Percentiles rank a stretch among this genome's conserved stretches.
Conservation (phyloP, 306 rosid genomes). For the Malus sieversii region DNA sequence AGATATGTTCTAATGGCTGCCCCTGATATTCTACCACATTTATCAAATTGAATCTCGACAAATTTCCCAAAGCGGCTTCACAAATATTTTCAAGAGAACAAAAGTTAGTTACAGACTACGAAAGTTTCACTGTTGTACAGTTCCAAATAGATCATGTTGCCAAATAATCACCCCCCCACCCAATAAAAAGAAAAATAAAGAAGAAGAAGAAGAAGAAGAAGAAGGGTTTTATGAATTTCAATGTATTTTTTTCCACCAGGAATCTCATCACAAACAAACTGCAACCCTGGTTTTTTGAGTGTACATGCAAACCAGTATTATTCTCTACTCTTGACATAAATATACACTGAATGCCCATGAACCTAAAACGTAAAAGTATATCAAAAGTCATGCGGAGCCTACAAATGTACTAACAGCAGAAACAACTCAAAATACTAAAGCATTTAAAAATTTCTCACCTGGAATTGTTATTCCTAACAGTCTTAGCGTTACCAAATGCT, state of each 20-base stretch:
- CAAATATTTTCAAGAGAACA: conserved; percentile 26
- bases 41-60: conserved; percentile 83
- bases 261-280: background rate
- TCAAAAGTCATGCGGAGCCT: background rate
- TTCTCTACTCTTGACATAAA: background rate
- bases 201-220: too few relatives aligned
- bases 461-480: conserved; percentile 84
- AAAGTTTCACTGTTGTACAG: conserved; percentile 5
- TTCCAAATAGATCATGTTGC: conserved; percentile 11
- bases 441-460: conserved; percentile 44
- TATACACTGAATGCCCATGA: background rate
- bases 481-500: conserved; percentile 94
- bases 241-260: background rate
- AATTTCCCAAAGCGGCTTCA: conserved; percentile 94
- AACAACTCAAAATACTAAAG: background rate
- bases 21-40: conserved; percentile 75
- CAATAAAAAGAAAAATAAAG: too few relatives aligned
- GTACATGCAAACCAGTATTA: too few relatives aligned
- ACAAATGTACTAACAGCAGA: background rate
- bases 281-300: background rate
- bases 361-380: background rate
- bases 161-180: background rate
- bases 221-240: background rate
- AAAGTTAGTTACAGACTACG: conserved; percentile 19
- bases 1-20: conserved; percentile 95